A percentile compares a stretch with the other conserved stretches of the same genome.
Conservation (phyloP, 2,329 filamentous ascomycete species). For the Colletotrichum brevisporum region DNA sequence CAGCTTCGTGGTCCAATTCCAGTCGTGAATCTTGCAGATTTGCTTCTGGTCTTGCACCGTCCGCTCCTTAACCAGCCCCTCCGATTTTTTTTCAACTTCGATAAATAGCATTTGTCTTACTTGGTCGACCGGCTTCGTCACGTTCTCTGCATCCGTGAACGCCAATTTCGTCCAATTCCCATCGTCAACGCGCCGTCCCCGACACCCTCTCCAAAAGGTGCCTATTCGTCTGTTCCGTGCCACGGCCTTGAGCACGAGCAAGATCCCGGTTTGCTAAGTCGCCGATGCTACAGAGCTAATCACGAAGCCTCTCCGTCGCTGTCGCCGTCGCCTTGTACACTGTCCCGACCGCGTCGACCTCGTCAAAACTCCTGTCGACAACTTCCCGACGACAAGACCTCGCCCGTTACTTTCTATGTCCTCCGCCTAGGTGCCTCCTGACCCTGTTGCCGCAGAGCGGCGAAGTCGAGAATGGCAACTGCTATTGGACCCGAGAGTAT, state of each 20-base stretch:
- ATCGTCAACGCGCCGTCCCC: constrained; percentile 36
- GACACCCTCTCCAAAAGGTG: constrained; percentile 24
- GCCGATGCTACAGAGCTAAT: constrained; percentile 32
- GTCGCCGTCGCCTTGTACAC: constrained; percentile 20
- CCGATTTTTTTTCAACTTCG: constrained; percentile 39
- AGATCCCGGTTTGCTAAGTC: constrained; percentile 17
- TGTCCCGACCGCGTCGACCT: constrained; percentile 22
- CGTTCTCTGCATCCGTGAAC: constrained; percentile 33
- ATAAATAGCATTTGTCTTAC: constrained; percentile 44
- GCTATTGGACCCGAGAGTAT: constrained; percentile 55
- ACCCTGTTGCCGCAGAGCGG: constrained; percentile 65
- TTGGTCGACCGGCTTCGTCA: constrained; percentile 38
- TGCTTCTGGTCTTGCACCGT: constrained; percentile 65
- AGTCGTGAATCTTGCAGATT: constrained; percentile 65
- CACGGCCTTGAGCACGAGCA: not conserved
- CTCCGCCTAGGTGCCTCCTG: constrained; percentile 56
- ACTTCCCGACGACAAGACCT: constrained; percentile 28
- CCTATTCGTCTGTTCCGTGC: constrained; percentile 5
- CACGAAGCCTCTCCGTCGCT: constrained; percentile 20
- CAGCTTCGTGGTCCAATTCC: constrained; percentile 68
- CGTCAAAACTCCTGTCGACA: constrained; percentile 35
- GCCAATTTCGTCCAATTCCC: constrained; percentile 40
- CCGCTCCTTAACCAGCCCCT: constrained; percentile 45
- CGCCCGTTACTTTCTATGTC: constrained; percentile 55
- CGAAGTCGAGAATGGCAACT: constrained; percentile 59